Evolutionary conservation across 495 filamentous ascomycete genomes (phyloP), one percentile per base, ranked within the genome.

Genomic region (Neurospora sp.): DNA sequence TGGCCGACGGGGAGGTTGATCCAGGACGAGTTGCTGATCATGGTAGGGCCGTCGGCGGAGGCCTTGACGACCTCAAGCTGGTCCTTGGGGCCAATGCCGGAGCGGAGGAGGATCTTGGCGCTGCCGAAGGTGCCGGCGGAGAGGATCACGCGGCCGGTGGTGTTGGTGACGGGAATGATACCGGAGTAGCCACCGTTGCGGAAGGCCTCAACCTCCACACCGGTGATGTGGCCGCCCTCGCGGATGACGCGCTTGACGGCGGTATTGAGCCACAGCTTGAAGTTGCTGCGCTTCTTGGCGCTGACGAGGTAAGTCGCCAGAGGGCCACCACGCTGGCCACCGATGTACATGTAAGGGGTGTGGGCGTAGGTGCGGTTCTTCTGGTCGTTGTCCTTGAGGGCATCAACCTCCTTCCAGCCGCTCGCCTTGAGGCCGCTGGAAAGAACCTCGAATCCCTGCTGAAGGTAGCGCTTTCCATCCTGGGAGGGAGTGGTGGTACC

Each of bases 1-100:
- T 90, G 85, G 35, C 92, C 92, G 22, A 94, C 91, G 27, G 92
- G 92, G 17, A 92, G 83, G 74, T 89, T 83, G 77, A 94, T 91
- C 91, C 91, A 93, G 20, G 87, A 76, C 1, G 79, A 75, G 65
- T 78, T 81, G 70, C 73, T 79, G 73, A 88, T 84, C 83, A 90
- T 84, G n/a, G 79, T 82, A 8, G 86, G 78, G 22, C 89, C 87
- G 70, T 88, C 84, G 35, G 82, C 80, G 3, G 85, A 86, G 70
- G 79, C 78, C 73, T 86, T 83, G 41, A 90, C 87, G 9, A 88
- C 75, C 61, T 84, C 80, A 20, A 91, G 87, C 81, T 89, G 86
- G 73, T 89, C 87, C n/a, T 81, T 74, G 35, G 88, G 89, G 8
- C 90, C 90, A 76, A 93, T 92, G 38, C 89, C 89, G 75, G 87